phyloP scores from a whole-genome alignment of 169 alveolate species.

The Cryptosporidium ubiquitum region DNA sequence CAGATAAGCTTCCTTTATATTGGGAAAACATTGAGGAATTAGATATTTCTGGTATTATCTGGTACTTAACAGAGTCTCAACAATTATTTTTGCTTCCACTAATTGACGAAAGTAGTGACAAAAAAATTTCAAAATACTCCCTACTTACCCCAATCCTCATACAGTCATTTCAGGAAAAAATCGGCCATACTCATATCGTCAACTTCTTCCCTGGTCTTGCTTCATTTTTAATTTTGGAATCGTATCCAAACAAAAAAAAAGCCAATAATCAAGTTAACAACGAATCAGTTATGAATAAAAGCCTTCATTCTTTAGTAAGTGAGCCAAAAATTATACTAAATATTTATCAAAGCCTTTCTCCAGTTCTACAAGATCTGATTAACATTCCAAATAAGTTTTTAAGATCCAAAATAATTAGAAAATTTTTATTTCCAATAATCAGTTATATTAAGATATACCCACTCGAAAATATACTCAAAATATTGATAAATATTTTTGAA shows the following conservation, averaged over 20 bases:
- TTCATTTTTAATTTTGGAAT: slow-evolving; percentile 25
- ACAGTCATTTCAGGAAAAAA: slow-evolving; percentile 5
- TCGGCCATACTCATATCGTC: background rate
- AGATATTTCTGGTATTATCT: slow-evolving; percentile 31
- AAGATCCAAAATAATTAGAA: background rate
- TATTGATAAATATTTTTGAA: slow-evolving; percentile 29
- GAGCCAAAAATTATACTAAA: background rate
- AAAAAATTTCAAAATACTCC: background rate
- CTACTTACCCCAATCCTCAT: slow-evolving; percentile 21
- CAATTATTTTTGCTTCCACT: slow-evolving; percentile 25
- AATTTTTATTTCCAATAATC: background rate
- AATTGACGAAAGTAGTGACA: background rate
- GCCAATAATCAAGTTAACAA: background rate
- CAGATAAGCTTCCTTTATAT: background rate
- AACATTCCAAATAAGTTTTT: background rate
- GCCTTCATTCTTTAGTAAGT: background rate
- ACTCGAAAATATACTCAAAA: background rate
- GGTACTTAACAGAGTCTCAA: slow-evolving; percentile 30
- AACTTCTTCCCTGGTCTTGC: slow-evolving; percentile 44
- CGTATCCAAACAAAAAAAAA: background rate
- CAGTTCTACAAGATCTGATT: slow-evolving; percentile 10
- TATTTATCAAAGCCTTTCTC: slow-evolving; percentile 9
- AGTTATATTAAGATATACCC: slow-evolving; percentile 23
- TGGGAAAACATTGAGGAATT: background rate
- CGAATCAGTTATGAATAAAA: background rate